These are phyloP conservation scores for Boletus speciosus DNA, from an alignment of 768 basidiomycete species.

Conservation along the genomic window DNA sequence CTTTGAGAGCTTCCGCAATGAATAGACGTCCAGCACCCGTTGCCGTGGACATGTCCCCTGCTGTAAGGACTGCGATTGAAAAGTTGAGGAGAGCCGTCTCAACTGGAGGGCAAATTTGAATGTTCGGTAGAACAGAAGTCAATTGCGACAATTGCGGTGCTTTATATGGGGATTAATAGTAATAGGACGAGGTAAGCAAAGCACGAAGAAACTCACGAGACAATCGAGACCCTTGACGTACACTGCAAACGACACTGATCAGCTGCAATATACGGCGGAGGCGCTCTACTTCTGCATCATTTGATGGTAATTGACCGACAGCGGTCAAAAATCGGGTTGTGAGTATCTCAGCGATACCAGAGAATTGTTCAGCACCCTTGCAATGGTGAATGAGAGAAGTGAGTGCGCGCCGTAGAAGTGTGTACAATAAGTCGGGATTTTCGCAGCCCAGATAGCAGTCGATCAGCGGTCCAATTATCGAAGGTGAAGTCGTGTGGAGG, in stretches of 20 bases:
- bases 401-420: constrained; percentile 64
- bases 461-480: constrained; percentile 59
- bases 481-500: constrained; percentile 70
- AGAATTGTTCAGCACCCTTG: constrained; percentile 63
- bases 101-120: constrained; percentile 27
- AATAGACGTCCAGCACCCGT: constrained; percentile 47
- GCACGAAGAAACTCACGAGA: constrained; percentile 42
- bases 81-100: constrained; percentile 34
- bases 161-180: constrained; percentile 12
- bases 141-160: constrained; percentile 38
- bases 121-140: constrained; percentile 26
- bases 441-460: constrained; percentile 47
- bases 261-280: constrained; percentile 55
- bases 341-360: constrained; percentile 52
- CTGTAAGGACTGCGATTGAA: constrained; percentile 34
- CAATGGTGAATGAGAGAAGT: constrained; percentile 85
- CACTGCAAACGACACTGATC: constrained; percentile 51
- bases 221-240: constrained; percentile 70
- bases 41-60: constrained; percentile 41
- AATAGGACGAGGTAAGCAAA: neutral
- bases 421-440: constrained; percentile 42
- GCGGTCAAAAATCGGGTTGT: constrained; percentile 36
- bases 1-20: constrained; percentile 23
- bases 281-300: constrained; percentile 31
- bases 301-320: constrained; percentile 1